These are phyloP conservation scores for Alternaria ethzedia DNA, from an alignment of 2,329 filamentous ascomycete genomes.

Conservation along the genomic window DNA sequence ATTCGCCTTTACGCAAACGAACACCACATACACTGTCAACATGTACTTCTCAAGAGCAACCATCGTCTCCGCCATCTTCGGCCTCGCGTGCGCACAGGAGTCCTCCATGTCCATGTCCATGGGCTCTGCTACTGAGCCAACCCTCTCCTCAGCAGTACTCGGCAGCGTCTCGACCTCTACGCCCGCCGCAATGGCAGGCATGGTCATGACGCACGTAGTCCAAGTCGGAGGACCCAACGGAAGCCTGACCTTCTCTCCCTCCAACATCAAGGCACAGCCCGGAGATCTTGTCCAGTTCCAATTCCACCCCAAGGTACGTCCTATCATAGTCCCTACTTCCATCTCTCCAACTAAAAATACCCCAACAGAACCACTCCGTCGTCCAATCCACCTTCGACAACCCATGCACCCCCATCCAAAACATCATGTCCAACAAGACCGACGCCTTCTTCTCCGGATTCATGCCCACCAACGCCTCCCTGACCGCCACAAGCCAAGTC, in stretches of 20 bases:
- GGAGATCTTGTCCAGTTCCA: slow-evolving; percentile 65
- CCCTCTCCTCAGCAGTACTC: neutral
- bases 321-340: neutral
- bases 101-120: slow-evolving; percentile 5
- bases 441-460: slow-evolving; percentile 69
- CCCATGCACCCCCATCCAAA: slow-evolving; percentile 69
- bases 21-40: slow-evolving; percentile 13
- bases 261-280: slow-evolving; percentile 66
- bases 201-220: slow-evolving; percentile 62
- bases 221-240: slow-evolving; percentile 64
- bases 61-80: slow-evolving; percentile 39
- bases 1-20: slow-evolving; percentile 1
- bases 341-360: slow-evolving; percentile 11
- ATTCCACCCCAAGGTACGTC: slow-evolving; percentile 55
- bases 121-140: neutral
- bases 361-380: slow-evolving; percentile 73
- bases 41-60: slow-evolving; percentile 47
- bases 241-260: slow-evolving; percentile 68
- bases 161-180: neutral
- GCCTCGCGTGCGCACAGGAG: slow-evolving; percentile 33
- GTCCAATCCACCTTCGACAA: slow-evolving; percentile 77
- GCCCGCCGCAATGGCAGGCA: slow-evolving; percentile 11
- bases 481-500: slow-evolving; percentile 46
- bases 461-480: slow-evolving; percentile 60
- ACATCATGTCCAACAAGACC: slow-evolving; percentile 53